Evolutionary conservation across 1,284 basidiomycete genomes (phyloP), one percentile per base, ranked within the genome.

Genomic region (Agroathelia rolfsii): DNA sequence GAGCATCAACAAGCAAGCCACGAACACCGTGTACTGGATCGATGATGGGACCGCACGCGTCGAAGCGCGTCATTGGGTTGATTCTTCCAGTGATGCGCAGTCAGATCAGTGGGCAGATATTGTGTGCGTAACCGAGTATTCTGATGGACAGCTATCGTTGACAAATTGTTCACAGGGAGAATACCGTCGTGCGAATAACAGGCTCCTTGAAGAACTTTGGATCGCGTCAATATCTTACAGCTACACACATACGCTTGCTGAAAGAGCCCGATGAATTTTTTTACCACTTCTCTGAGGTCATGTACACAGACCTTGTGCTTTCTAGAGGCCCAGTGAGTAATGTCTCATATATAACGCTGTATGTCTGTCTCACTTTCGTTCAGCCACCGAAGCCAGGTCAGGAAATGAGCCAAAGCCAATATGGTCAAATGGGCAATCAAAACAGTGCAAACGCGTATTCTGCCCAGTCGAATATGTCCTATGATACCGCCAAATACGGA

Each of bases 21-120:
- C 92, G 3, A 93, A 94, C 45, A 72, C 76, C 33, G 72, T 77
- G 14, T 93, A 89, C 53, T 60, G 64, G 41, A 59, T 98, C 6
- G 86, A 94, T 42, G 94, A 98, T 52, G 90, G 90, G 3, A 89
- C 88, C 1, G 94, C 87, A 3, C 66, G 68, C 38, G 77, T 96
- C 19, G 89, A 96, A 49, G 87, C 82, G 15, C 74, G 90, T 22
- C 76, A 84, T 45, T 98, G 94, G 94, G 65, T 82, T 6, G 88
- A 93, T 48, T 67, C 76, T 26, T 65, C 63, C 11, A 65, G 63
- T 34, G 64, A 69, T 19, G 75, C 78, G 15, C 61, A 66, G 19
- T 63, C 65, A 2, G 61, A 61, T 11, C 56, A 59, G 34, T 59
- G 53, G 42, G 61, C 62, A 21, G 60, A 66, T 40, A 72, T 74